phyloP scores from a whole-genome alignment of 2,329 filamentous ascomycete genomes.

The Calycina marina region DNA sequence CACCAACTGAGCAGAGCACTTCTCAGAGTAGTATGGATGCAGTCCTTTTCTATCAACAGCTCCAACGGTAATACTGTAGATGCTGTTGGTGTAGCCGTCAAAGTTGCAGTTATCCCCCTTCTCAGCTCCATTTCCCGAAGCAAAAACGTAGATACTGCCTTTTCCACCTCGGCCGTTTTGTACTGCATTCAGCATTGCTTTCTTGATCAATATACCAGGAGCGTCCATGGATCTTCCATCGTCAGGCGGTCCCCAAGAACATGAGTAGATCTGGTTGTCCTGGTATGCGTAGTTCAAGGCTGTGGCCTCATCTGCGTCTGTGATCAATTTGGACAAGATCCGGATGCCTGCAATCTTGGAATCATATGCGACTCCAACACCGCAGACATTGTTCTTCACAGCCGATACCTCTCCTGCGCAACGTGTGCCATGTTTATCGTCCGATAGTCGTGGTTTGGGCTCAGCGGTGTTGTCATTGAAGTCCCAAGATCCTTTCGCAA shows the following conservation, averaged over 20 bases:
- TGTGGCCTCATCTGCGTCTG: conserved; percentile 80
- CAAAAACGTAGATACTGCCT: conserved; percentile 92
- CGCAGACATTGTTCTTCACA: conserved; percentile 83
- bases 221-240: conserved; percentile 90
- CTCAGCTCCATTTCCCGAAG: conserved; percentile 81
- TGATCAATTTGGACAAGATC: conserved; percentile 81
- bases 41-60: conserved; percentile 74
- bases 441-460: conserved; percentile 66
- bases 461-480: conserved; percentile 78
- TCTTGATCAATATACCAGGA: conserved; percentile 73
- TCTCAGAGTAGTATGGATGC: conserved; percentile 95
- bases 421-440: conserved; percentile 83
- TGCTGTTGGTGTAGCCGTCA: conserved; percentile 97
- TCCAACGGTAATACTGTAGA: conserved; percentile 95
- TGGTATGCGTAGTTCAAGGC: conserved; percentile 88
- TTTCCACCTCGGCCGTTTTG: conserved; percentile 73
- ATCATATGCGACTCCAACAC: conserved; percentile 90
- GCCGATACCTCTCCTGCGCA: conserved; percentile 92
- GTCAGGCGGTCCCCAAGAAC: conserved; percentile 94
- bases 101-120: conserved; percentile 97
- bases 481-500: conserved; percentile 81
- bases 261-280: conserved; percentile 93
- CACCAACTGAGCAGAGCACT: conserved; percentile 87
- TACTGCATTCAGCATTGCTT: conserved; percentile 82
- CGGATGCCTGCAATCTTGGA: conserved; percentile 81